phyloP scores from a whole-genome alignment of 768 basidiomycete species.

The Clitopilus hobsonii region DNA sequence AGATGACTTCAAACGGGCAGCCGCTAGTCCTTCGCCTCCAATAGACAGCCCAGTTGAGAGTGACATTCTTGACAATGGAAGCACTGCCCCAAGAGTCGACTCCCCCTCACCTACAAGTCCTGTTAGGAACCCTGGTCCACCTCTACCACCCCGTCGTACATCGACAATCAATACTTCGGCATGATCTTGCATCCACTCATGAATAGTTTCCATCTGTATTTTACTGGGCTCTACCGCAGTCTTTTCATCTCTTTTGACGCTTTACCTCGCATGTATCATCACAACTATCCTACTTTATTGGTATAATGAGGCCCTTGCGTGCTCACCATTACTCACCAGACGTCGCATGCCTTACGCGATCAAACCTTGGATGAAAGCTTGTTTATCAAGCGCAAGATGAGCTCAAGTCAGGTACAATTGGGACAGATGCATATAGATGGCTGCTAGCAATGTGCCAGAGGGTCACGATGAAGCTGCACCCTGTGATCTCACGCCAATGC shows the following conservation, averaged over 20 bases:
- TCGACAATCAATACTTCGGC: not conserved
- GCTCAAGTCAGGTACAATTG: no score
- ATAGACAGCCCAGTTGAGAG: not conserved
- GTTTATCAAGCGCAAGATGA: no score
- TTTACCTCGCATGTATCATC: not conserved
- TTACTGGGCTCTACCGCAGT: not conserved
- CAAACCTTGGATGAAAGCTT: no score
- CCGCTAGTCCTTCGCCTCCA: not conserved
- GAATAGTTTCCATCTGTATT: not conserved
- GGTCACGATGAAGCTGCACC: no score
- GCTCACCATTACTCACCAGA: no score
- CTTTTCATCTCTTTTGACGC: not conserved
- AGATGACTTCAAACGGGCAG: slow-evolving; percentile 29
- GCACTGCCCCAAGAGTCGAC: not conserved
- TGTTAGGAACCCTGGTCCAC: slow-evolving; percentile 13
- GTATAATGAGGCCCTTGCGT: no score
- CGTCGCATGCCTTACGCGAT: no score
- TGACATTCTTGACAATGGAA: not conserved
- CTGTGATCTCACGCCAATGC: no score
- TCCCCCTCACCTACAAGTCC: not conserved
- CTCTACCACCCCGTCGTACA: slow-evolving; percentile 16
- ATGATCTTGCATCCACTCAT: not conserved
- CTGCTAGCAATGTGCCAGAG: no score
- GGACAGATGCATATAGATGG: no score
- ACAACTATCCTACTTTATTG: not conserved